These are phyloP conservation scores for Paralagenidium karlingii DNA, from an alignment of 352 stramenopile genomes.

Conservation along the genomic window DNA sequence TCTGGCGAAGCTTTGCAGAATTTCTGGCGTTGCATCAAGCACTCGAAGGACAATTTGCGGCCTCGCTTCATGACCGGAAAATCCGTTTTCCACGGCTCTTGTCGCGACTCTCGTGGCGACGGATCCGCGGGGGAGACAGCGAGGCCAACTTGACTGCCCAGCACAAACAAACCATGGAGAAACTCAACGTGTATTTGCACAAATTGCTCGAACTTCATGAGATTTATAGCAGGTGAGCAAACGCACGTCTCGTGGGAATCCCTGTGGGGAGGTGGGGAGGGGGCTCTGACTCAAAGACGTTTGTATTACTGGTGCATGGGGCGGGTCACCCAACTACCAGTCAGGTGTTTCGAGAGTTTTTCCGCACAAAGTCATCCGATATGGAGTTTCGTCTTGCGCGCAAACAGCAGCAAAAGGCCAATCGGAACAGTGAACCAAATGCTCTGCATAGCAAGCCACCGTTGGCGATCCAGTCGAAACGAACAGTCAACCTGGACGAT, in stretches of 20 bases:
- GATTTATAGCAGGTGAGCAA: conserved; percentile 8
- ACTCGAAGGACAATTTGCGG: conserved; percentile 12
- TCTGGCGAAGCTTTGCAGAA: conserved; percentile 30
- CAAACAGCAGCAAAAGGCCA: background rate
- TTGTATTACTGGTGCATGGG: too few species aligned
- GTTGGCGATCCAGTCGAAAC: conserved; percentile 6
- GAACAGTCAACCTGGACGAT: too few species aligned
- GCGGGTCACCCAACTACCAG: conserved; percentile 1
- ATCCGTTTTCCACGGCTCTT: conserved; percentile 30
- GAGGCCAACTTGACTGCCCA: conserved; percentile 2
- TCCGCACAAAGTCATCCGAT: background rate
- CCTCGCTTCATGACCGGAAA: conserved; percentile 18
- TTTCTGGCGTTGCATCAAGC: conserved; percentile 31
- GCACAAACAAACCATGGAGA: conserved; percentile 15
- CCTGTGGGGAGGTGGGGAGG: too few species aligned
- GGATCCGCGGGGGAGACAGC: background rate
- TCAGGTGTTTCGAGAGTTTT: background rate
- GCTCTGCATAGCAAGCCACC: conserved; percentile 3
- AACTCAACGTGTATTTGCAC: conserved; percentile 50
- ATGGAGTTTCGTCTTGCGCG: background rate
- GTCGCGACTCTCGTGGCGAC: conserved; percentile 15
- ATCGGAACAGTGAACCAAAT: too few species aligned
- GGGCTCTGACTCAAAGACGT: too few species aligned
- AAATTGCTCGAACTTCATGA: conserved; percentile 42
- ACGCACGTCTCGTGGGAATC: too few species aligned